Evolutionary conservation across 1,139 yeast species (phyloP), one percentile per base, ranked within the genome.

Genomic region (Cylindricascospora bacillispora): DNA sequence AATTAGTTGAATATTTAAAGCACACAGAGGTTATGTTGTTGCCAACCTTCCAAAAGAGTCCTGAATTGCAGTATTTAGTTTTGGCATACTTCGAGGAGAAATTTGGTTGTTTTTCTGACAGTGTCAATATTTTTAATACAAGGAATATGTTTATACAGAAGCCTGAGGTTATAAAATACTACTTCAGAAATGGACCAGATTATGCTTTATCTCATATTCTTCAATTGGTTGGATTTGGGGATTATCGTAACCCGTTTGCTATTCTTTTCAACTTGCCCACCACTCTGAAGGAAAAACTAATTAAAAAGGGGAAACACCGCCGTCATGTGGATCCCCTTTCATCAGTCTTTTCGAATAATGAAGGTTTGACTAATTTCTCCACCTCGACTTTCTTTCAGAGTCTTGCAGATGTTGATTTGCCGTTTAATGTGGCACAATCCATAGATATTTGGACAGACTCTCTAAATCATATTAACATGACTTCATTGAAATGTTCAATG

Each of bases 191-290:
- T 46, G 76, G 82, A 1, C 70, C 85, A 1, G 63, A 73, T 24
- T 78, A 79, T 59, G 86, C 89, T 1, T 62, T 77, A 33, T 73
- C 83, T 17, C 80, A 79, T 45, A 72, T 79, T 33, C 67, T 74
- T 44, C 86, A 78, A 54, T 50, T 78, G 30, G 67, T 76, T 30
- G 92, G 92, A 1, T 74, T 78, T 54, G 92, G 92, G 17, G 79
- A 76, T 47, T 65, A 80, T 3, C 63, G 65, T 28, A 78, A 76
- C 45, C 85, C 89, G 13, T 77, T 79, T 56, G 82, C 86, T 3
- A 70, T 73, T 43, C 49, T 79, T 12, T 79, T 79, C 52, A 73
- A 69, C 35, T 57, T 79, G 17, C 79, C 85, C 1, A 79, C 74
- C 45, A 80, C 77, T 7, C 56, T 79, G 35, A 75, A 70, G 37